Evolutionary conservation across 345 rosid species (phyloP).

Genomic region (Aquilaria sinensis): DNA sequence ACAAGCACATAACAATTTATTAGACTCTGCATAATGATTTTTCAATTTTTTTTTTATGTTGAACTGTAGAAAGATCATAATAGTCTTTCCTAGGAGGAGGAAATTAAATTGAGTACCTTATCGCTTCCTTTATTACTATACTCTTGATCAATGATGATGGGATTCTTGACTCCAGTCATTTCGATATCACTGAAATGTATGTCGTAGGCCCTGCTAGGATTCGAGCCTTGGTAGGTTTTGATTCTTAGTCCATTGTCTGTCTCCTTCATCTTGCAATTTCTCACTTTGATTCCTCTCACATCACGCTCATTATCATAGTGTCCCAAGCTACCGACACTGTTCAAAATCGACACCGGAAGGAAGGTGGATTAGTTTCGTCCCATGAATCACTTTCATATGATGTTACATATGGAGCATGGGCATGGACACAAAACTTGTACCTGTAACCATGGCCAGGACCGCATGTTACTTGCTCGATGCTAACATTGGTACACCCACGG

Average conservation of each 20-base stretch:
- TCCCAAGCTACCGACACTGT: slow-evolving; percentile 77
- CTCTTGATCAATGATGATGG: slow-evolving; percentile 64
- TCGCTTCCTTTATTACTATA: slow-evolving; percentile 16
- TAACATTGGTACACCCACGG: slow-evolving; percentile 45
- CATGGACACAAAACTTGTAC: slow-evolving; percentile 14
- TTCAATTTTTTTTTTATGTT: slow-evolving; percentile 7
- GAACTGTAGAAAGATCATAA: no score
- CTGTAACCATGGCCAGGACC: slow-evolving; percentile 87
- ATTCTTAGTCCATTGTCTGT: slow-evolving; percentile 69
- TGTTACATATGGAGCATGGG: no score
- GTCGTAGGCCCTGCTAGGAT: slow-evolving; percentile 34
- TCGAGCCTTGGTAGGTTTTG: slow-evolving; percentile 57
- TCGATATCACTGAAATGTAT: slow-evolving; percentile 37
- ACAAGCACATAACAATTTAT: no score
- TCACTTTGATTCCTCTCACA: slow-evolving; percentile 39
- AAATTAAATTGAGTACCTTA: background rate
- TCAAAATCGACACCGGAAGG: background rate
- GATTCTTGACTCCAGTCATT: slow-evolving; percentile 49
- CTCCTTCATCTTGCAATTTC: slow-evolving; percentile 38
- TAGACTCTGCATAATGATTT: background rate
- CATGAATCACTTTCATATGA: background rate
- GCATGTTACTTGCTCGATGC: slow-evolving; percentile 38
- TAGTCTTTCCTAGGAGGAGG: no score
- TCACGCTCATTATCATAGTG: slow-evolving; percentile 43
- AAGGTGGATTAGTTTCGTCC: no score